Conservation (phyloP, 176 grass and related monocot species). For the Oryza coarctata region DNA sequence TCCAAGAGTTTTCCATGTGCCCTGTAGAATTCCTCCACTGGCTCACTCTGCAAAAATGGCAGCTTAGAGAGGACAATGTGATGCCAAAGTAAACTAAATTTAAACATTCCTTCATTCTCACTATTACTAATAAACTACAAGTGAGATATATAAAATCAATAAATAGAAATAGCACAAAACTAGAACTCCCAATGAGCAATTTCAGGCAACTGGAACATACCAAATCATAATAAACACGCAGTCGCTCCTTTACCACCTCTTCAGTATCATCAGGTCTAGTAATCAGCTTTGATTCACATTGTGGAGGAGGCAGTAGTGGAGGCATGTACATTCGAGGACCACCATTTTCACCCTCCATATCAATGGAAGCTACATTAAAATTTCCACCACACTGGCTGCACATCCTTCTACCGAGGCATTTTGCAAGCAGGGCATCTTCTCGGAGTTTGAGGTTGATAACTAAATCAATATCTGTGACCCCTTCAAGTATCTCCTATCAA, state of each 20-base stretch:
- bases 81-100: background rate
- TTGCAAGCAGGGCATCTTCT: conserved; percentile 78
- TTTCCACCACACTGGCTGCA: conserved; percentile 90
- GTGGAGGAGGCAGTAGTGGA: conserved; percentile 69
- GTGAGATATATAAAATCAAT: background rate
- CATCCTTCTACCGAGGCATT: conserved; percentile 93
- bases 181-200: background rate
- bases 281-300: conserved; percentile 71
- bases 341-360: conserved; percentile 83
- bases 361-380: conserved; percentile 82
- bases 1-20: conserved; percentile 71
- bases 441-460: conserved; percentile 82
- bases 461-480: conserved; percentile 87
- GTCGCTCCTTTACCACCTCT: conserved; percentile 81
- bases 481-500: conserved; percentile 89
- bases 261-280: conserved; percentile 75
- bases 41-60: conserved; percentile 55
- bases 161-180: background rate
- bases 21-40: conserved; percentile 88
- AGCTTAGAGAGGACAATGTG: background rate
- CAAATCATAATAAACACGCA: conserved; percentile 78
- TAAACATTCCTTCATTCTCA: background rate
- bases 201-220: conserved; percentile 39
- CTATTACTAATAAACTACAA: conserved; percentile 1
- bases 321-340: conserved; percentile 79